These are phyloP conservation scores for Tylopilus balloui DNA, from an alignment of 768 basidiomycete species.

Conservation along the genomic window DNA sequence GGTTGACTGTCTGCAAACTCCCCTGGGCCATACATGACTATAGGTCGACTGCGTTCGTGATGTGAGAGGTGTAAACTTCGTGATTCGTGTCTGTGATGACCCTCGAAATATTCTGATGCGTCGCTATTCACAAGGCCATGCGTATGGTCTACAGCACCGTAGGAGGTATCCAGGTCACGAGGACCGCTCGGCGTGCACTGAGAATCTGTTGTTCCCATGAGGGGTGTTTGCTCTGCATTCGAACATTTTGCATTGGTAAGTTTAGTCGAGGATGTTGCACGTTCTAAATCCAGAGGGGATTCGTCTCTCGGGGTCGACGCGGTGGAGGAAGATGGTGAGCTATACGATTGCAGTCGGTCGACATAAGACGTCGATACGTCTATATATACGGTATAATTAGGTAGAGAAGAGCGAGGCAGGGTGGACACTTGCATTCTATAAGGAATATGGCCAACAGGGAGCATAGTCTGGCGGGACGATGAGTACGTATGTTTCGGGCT, in stretches of 20 bases:
- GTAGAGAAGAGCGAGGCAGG: not conserved
- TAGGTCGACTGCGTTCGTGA: slow-evolving; percentile 26
- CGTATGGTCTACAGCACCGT: slow-evolving; percentile 15
- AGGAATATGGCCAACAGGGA: slow-evolving; percentile 72
- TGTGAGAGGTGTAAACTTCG: slow-evolving; percentile 25
- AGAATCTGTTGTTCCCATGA: slow-evolving; percentile 8
- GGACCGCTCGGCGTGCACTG: not conserved
- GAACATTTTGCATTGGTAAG: not conserved
- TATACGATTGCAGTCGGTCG: slow-evolving; percentile 59
- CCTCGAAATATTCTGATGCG: slow-evolving; percentile 25
- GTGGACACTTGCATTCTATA: slow-evolving; percentile 62
- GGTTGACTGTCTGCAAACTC: not conserved
- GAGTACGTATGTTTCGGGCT: not conserved
- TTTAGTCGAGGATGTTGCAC: slow-evolving; percentile 1
- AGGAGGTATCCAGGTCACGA: slow-evolving; percentile 9
- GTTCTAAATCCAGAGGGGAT: slow-evolving; percentile 12
- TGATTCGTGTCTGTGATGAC: slow-evolving; percentile 36
- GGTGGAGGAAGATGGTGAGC: slow-evolving; percentile 47
- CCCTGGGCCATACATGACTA: slow-evolving; percentile 20
- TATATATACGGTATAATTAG: slow-evolving; percentile 24
- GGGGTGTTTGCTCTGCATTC: slow-evolving; percentile 18
- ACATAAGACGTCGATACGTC: slow-evolving; percentile 75
- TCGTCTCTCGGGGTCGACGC: slow-evolving; percentile 25
- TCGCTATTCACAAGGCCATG: not conserved
- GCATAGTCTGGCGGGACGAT: slow-evolving; percentile 41